phyloP scores from a whole-genome alignment of 1,284 basidiomycete species.

The Malassezia yamatoensis region DNA sequence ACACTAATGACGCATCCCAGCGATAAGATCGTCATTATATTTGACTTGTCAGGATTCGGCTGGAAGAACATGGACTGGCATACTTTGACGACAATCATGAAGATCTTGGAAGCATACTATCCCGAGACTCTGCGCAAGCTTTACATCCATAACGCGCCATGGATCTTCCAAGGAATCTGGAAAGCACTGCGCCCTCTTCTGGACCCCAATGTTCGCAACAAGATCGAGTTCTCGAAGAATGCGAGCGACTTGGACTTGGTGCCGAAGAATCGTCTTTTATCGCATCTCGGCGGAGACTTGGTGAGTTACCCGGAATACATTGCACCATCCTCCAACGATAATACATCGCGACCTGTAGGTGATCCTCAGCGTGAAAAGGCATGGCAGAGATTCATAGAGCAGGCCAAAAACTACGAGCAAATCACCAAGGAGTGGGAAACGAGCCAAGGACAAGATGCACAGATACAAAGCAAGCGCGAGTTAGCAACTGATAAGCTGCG shows the following conservation, averaged over 20 bases:
- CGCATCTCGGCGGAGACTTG: slow-evolving; percentile 29
- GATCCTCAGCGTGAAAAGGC: slow-evolving; percentile 34
- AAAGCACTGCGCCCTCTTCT: slow-evolving; percentile 45
- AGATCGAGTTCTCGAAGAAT: slow-evolving; percentile 43
- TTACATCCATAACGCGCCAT: slow-evolving; percentile 48
- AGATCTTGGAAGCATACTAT: slow-evolving; percentile 48
- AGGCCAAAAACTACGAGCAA: slow-evolving; percentile 41
- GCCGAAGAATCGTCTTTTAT: slow-evolving; percentile 28
- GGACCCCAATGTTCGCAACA: slow-evolving; percentile 41
- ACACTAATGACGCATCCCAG: slow-evolving; percentile 44
- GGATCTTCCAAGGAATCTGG: slow-evolving; percentile 49
- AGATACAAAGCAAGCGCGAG: slow-evolving; percentile 29
- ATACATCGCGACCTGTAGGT: slow-evolving; percentile 35
- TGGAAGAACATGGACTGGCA: slow-evolving; percentile 44
- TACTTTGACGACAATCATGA: slow-evolving; percentile 29
- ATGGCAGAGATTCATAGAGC: slow-evolving; percentile 33
- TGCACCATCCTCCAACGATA: slow-evolving; percentile 40
- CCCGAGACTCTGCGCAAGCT: slow-evolving; percentile 48
- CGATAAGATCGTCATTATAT: slow-evolving; percentile 47
- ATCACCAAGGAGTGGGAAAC: slow-evolving; percentile 44
- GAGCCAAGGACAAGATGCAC: slow-evolving; percentile 23
- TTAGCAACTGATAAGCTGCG: slow-evolving; percentile 44
- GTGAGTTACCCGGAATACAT: slow-evolving; percentile 25
- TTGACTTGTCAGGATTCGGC: slow-evolving; percentile 46
- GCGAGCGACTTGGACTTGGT: slow-evolving; percentile 38